Percentiles rank a stretch among this genome's conserved stretches.
Evolutionary conservation across 495 filamentous ascomycete species (phyloP).

Genomic region (Annulohypoxylon moriforme): DNA sequence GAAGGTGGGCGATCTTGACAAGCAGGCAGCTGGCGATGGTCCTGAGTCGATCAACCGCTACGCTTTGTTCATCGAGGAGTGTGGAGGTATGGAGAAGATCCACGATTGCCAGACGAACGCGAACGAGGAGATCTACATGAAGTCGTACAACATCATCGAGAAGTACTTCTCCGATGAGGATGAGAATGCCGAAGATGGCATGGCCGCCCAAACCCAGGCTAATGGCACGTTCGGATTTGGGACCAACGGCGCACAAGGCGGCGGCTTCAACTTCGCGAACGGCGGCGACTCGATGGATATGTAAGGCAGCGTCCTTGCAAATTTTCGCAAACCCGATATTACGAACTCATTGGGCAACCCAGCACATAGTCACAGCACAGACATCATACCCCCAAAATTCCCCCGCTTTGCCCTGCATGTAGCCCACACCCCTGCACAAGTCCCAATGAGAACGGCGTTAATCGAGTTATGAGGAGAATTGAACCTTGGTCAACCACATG

Average conservation of each 20-base stretch:
- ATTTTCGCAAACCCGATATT: slow-evolving; percentile 30
- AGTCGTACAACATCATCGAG: slow-evolving; percentile 99
- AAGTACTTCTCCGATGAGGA: slow-evolving; percentile 99
- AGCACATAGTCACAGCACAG: slow-evolving; percentile 44
- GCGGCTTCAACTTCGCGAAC: slow-evolving; percentile 94
- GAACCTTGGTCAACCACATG: slow-evolving; percentile 43
- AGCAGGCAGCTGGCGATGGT: slow-evolving; percentile 79
- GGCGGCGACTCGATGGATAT: slow-evolving; percentile 98
- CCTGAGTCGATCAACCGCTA: slow-evolving; percentile 92
- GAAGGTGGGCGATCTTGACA: slow-evolving; percentile 99
- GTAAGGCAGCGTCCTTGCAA: slow-evolving; percentile 63
- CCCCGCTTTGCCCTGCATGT: slow-evolving; percentile 38
- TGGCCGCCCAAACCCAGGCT: slow-evolving; percentile 65
- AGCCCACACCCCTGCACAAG: slow-evolving; percentile 35
- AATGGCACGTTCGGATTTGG: slow-evolving; percentile 88
- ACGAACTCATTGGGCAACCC: slow-evolving; percentile 36
- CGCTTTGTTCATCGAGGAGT: slow-evolving; percentile 98
- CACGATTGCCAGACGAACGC: slow-evolving; percentile 99
- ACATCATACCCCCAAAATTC: slow-evolving; percentile 41
- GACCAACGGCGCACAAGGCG: slow-evolving; percentile 74
- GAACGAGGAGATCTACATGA: slow-evolving; percentile 99
- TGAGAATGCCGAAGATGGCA: slow-evolving; percentile 77
- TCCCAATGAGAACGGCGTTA: slow-evolving; percentile 51
- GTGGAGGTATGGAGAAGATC: slow-evolving; percentile 99
- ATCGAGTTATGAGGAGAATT: slow-evolving; percentile 55